Evolutionary conservation across 2,329 filamentous ascomycete genomes (phyloP), one percentile per base, ranked within the genome.

Genomic region (Cercospora beticola): DNA sequence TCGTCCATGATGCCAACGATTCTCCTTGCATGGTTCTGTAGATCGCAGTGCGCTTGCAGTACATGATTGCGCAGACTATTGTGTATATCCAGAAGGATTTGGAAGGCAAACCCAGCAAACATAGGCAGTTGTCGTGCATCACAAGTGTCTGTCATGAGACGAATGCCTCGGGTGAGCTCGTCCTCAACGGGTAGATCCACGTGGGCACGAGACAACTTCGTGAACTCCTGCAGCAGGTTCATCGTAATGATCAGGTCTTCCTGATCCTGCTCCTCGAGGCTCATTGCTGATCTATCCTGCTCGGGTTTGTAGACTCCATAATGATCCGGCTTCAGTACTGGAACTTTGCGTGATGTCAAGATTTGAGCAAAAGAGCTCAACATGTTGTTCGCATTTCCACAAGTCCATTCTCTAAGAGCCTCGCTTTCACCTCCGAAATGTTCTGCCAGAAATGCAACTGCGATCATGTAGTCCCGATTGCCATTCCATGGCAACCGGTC

Each of bases 31-130:
- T 0, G 2, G 2, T 14, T 49, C 5, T 49, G 18, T 5, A 49
- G 9, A 2, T 49, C 43, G 9, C 0, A 0, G 18, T 5, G 9
- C 5, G 43, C 3, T 0, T 5, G 43, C 9, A 2, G 0, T 23
- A 49, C 4, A 14, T 6, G 43, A 6, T 49, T 4, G 8, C 43
- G 43, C 9, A 49, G 43, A 4, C 0, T 0, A 3, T 23, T 49
- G 18, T 49, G 43, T 12, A 49, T 49, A 14, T 49, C 43, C 5
- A 49, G 3, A 2, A 49, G 43, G 4, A 49, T 23, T 8, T 49
- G 43, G 2, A 49, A 49, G 1, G 43, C 43, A 23, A 49, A 49
- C 3, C 18, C 43, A 12, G 18, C 4, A 4, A 12, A 23, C 43
- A 49, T 49, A 14, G 43, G 43, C 9, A 49, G 5, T 6, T 49